These are phyloP conservation scores for Hygrophorus pudorinus DNA, from an alignment of 768 basidiomycete species.

Conservation along the genomic window DNA sequence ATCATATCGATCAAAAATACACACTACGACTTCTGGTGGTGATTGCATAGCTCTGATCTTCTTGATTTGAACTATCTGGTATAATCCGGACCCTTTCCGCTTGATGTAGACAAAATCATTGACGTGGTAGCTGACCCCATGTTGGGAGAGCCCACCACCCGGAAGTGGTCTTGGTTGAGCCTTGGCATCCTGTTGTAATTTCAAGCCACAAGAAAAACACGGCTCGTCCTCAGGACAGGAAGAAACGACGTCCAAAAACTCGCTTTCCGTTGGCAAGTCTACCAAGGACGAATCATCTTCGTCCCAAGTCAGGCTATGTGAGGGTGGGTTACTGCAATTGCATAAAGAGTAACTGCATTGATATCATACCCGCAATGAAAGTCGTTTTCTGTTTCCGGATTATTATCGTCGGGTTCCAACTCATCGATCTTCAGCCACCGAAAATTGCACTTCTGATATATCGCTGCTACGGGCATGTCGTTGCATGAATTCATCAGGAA, in stretches of 20 bases:
- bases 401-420: constrained; percentile 37
- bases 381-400: constrained; percentile 27
- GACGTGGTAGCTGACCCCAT: constrained; percentile 41
- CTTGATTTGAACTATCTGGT: constrained; percentile 50
- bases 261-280: constrained; percentile 29
- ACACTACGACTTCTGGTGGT: constrained; percentile 24
- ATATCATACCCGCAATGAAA: constrained; percentile 48
- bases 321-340: background rate
- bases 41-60: constrained; percentile 21
- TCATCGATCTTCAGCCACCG: constrained; percentile 29
- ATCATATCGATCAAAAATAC: constrained; percentile 36
- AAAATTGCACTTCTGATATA: constrained; percentile 50
- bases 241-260: constrained; percentile 17
- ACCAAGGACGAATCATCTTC: constrained; percentile 35
- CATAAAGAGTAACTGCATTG: background rate
- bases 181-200: constrained; percentile 16
- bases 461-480: constrained; percentile 41
- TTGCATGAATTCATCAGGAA: constrained; percentile 49
- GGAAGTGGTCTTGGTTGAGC: constrained; percentile 18
- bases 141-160: constrained; percentile 27
- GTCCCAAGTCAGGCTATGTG: constrained; percentile 41
- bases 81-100: constrained; percentile 19
- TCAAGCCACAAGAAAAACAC: constrained; percentile 42
- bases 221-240: constrained; percentile 22
- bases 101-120: constrained; percentile 55